Percentiles rank a stretch among this genome's conserved stretches.
phyloP scores from a whole-genome alignment of 192 early-diverging fungal species.

The Podochytrium sp. region DNA sequence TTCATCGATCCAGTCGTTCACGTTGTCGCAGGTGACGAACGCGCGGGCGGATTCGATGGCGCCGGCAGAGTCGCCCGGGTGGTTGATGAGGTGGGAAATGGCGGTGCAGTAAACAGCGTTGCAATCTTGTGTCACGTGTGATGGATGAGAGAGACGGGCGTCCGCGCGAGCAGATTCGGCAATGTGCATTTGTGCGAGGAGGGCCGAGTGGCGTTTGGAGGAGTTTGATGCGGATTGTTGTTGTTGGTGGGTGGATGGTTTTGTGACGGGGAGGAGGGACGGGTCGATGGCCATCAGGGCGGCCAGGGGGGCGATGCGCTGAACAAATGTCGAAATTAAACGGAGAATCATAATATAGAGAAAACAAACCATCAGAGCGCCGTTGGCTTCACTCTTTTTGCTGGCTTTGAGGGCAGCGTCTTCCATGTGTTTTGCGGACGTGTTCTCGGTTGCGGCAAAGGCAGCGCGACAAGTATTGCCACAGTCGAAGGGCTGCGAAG shows the following conservation, averaged over 20 bases:
- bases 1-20: neutral
- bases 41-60: neutral
- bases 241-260: too few species aligned
- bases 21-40: neutral
- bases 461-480: neutral
- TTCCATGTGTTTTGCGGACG: too few species aligned
- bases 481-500: neutral
- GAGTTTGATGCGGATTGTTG: too few species aligned
- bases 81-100: neutral
- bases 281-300: neutral
- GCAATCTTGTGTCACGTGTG: neutral
- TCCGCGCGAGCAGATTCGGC: neutral
- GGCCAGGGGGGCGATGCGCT: neutral
- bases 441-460: neutral
- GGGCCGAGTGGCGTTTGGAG: too few species aligned
- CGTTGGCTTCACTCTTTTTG: neutral
- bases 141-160: neutral
- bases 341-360: too few species aligned
- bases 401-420: neutral
- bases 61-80: neutral
- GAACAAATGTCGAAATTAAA: too few species aligned
- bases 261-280: neutral
- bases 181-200: neutral
- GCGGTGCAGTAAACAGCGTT: neutral
- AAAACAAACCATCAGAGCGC: neutral